Evolutionary conservation across 2,329 filamentous ascomycete genomes (phyloP).

Genomic region (Paracamarosporium sp.): DNA sequence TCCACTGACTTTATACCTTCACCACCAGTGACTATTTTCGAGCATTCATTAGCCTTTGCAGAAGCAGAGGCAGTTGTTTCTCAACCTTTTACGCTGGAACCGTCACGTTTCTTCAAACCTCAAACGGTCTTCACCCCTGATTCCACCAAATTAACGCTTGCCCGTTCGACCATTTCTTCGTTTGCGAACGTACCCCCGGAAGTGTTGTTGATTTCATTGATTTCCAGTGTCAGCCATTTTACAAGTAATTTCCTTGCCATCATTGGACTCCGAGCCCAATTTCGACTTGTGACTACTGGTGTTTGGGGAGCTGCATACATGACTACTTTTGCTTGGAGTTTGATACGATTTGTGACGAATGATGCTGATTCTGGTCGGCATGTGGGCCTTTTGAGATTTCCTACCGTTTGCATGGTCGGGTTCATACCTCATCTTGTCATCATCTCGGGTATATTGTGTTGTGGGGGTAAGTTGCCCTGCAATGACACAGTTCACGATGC

Average conservation of each 20-base stretch:
- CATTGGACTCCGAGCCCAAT: slow-evolving; percentile 77
- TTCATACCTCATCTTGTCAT: slow-evolving; percentile 95
- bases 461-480: slow-evolving; percentile 51
- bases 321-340: slow-evolving; percentile 80
- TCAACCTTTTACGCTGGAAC: slow-evolving; percentile 77
- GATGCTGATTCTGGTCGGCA: slow-evolving; percentile 55
- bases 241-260: slow-evolving; percentile 84
- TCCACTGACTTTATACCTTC: background rate
- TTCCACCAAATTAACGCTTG: slow-evolving; percentile 50
- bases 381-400: slow-evolving; percentile 79
- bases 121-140: slow-evolving; percentile 50
- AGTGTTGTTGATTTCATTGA: slow-evolving; percentile 81
- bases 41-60: slow-evolving; percentile 93
- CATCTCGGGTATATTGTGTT: slow-evolving; percentile 77
- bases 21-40: slow-evolving; percentile 78
- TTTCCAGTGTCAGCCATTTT: slow-evolving; percentile 89
- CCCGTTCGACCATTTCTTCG: slow-evolving; percentile 70
- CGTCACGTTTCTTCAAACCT: slow-evolving; percentile 56
- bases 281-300: slow-evolving; percentile 83
- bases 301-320: slow-evolving; percentile 94
- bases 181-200: slow-evolving; percentile 89
- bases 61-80: slow-evolving; percentile 90
- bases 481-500: too few relatives aligned
- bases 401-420: slow-evolving; percentile 92
- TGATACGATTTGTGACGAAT: slow-evolving; percentile 53